Conservation (phyloP, 805 yeast genomes). For the Teunomyces aglyptinius region DNA sequence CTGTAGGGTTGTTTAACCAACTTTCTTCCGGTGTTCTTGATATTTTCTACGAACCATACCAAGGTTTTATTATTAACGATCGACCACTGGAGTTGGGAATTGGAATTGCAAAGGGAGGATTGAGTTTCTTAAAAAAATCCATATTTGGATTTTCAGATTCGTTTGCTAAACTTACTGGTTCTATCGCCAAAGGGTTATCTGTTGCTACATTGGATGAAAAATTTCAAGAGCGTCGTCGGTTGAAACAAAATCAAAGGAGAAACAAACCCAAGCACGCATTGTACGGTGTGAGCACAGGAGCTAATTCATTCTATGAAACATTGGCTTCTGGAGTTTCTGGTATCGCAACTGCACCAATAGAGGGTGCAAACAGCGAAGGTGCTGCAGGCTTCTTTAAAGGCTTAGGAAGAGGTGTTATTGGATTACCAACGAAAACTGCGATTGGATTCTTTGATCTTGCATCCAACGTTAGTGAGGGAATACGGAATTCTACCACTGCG, state of each 20-base stretch:
- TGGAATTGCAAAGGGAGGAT: slow-evolving; percentile 93
- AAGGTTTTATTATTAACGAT: slow-evolving; percentile 91
- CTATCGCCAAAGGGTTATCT: slow-evolving; percentile 90
- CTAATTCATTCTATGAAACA: slow-evolving; percentile 84
- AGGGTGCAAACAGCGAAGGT: slow-evolving; percentile 88
- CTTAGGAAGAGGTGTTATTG: slow-evolving; percentile 89
- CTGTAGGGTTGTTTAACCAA: slow-evolving; percentile 93
- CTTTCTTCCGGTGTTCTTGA: slow-evolving; percentile 94
- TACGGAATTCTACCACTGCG: slow-evolving; percentile 86
- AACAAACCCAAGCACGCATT: slow-evolving; percentile 83
- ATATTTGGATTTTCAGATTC: slow-evolving; percentile 95
- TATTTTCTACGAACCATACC: slow-evolving; percentile 95
- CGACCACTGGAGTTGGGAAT: slow-evolving; percentile 95
- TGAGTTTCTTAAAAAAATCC: slow-evolving; percentile 90
- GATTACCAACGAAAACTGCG: slow-evolving; percentile 94
- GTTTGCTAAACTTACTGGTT: slow-evolving; percentile 87
- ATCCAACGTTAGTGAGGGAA: slow-evolving; percentile 89
- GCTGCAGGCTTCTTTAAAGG: slow-evolving; percentile 92
- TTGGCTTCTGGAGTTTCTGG: slow-evolving; percentile 87
- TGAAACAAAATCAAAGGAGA: slow-evolving; percentile 68
- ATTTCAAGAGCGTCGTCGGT: slow-evolving; percentile 79
- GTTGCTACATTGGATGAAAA: slow-evolving; percentile 84
- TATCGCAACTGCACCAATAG: slow-evolving; percentile 83
- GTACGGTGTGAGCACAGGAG: slow-evolving; percentile 81
- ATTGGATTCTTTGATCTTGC: slow-evolving; percentile 93